Base-by-base conservation (phyloP, 192 early-diverging fungal species). In the Powellomyces hirtus region DNA sequence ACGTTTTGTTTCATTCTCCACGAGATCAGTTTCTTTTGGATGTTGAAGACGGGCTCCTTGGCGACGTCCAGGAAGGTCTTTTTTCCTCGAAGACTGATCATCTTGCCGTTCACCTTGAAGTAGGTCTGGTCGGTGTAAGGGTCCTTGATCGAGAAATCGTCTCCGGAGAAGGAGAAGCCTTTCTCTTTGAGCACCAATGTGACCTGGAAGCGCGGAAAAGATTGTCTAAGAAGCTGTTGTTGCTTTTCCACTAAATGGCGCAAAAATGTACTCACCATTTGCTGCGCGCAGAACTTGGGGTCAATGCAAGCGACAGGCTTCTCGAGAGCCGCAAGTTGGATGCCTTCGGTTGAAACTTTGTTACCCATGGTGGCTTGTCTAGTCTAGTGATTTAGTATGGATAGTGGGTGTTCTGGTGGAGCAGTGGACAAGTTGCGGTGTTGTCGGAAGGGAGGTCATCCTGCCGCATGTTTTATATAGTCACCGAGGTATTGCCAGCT, bases 161-260 rank as follows among this genome's bases (percentile, higher is more conserved):
- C 66, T 35, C 66, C 66, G 42, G 35, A 42, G 38, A 68, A 45
- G 24, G 66, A 66, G 38, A 27, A 66, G 11, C 24, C 14, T 37
- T 68, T 68, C 8, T 68, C 63, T 66, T 45, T 64, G 33, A 68
- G n/a, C 64, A 26, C 33, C 33, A 68, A 40, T 16, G 66, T 66
- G 22, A 65, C 57, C n/a, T n/a, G n/a, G n/a, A n/a, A n/a, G n/a
- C n/a, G n/a, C n/a, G n/a, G n/a, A n/a, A n/a, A n/a, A n/a, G n/a
- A n/a, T n/a, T n/a, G n/a, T n/a, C n/a, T n/a, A n/a, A n/a, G n/a
- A n/a, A n/a, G n/a, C n/a, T n/a, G n/a, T n/a, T n/a, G n/a, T n/a
- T n/a, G n/a, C n/a, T n/a, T n/a, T n/a, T n/a, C n/a, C n/a, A n/a
- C n/a, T n/a, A n/a, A n/a, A n/a, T n/a, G n/a, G n/a, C n/a, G n/a